A percentile compares a stretch with the other conserved stretches of the same genome.
These are phyloP conservation scores for Bonnemaisonia californica DNA, from an alignment of 31 red algal species.

Conservation along the genomic window DNA sequence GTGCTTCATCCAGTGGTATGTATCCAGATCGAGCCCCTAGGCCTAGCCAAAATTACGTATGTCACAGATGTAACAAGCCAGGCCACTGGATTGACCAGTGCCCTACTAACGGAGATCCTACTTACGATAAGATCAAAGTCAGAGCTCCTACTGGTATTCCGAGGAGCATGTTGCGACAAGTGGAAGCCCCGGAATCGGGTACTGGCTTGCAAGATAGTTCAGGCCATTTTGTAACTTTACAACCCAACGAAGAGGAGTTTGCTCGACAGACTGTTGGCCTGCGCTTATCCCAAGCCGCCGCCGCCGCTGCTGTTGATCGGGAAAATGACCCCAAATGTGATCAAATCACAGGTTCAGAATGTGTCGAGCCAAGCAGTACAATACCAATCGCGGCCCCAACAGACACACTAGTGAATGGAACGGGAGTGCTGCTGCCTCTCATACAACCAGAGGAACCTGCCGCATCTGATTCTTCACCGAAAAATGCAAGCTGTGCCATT, in stretches of 20 bases:
- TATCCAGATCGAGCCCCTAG: slow-evolving; percentile 78
- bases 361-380: not conserved
- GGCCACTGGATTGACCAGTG: slow-evolving; percentile 99
- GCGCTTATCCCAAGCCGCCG: slow-evolving; percentile 72
- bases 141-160: slow-evolving; percentile 98
- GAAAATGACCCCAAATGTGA: slow-evolving; percentile 1
- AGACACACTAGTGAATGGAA: not conserved
- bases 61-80: slow-evolving; percentile 93
- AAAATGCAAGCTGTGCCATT: not conserved
- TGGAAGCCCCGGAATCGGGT: slow-evolving; percentile 92
- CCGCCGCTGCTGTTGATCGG: slow-evolving; percentile 29
- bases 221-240: slow-evolving; percentile 98
- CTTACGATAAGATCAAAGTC: slow-evolving; percentile 92
- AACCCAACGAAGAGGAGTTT: slow-evolving; percentile 99
- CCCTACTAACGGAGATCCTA: slow-evolving; percentile 93
- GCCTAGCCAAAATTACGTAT: slow-evolving; percentile 92
- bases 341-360: not conserved
- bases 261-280: slow-evolving; percentile 88
- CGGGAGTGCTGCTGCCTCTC: not conserved
- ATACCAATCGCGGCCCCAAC: not conserved
- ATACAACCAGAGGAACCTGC: not conserved
- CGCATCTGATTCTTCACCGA: not conserved
- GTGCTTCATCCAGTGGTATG: slow-evolving; percentile 9
- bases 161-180: slow-evolving; percentile 89
- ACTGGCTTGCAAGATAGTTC: slow-evolving; percentile 91